Base-by-base conservation (phyloP, 2,329 filamentous ascomycete species). In the Hymenoscyphus infarciens region DNA sequence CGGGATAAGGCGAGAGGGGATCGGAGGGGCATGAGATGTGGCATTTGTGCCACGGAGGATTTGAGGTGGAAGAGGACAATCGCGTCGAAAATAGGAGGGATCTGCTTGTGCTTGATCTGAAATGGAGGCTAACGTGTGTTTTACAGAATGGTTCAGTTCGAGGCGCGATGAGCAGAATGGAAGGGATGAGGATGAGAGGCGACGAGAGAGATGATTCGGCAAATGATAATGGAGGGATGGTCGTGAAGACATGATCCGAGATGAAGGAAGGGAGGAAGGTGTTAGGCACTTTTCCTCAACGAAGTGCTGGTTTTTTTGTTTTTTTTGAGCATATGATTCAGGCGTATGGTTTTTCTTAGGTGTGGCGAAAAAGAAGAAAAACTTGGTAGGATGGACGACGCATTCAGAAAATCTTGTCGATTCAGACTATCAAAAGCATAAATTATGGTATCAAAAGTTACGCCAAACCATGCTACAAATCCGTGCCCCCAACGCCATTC, bases 141-240 rank as follows among this genome's bases (percentile, higher is more conserved):
- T 25, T 56, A 61, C 70, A 96, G 94, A 74, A 97, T 98, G 93
- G 93, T 98, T 59, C 95, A 99, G 79, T 98, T 99, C 74, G 93
- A 99, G 82, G 95, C 95, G 59, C 86, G 94, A 78, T 98, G 52
- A 58, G 22, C 38, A 54, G 33, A 10, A 25, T n/a, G 42, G 16
- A 39, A 58, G 33, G 45, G 35, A 49, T 15, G n/a, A 52, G 45
- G 35, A 49, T 15, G 25, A 27, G 4, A 31, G 19, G 33, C 27
- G 61, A 61, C 60, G 60, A 55, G 39, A 42, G 25, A 54, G 33
- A 35, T 22, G n/a, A 59, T 27, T 52, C 7, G 19, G 22, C 8
- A 13, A 22, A 35, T 13, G 38, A 35, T 49, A 33, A n/a, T 52
- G 45, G 45, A 13, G 8, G 19, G 19, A 25, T 13, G 3, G 45